Evolutionary conservation across 768 basidiomycete genomes (phyloP), one percentile per base, ranked within the genome.

Genomic region (Lactarius pseudohatsudake): DNA sequence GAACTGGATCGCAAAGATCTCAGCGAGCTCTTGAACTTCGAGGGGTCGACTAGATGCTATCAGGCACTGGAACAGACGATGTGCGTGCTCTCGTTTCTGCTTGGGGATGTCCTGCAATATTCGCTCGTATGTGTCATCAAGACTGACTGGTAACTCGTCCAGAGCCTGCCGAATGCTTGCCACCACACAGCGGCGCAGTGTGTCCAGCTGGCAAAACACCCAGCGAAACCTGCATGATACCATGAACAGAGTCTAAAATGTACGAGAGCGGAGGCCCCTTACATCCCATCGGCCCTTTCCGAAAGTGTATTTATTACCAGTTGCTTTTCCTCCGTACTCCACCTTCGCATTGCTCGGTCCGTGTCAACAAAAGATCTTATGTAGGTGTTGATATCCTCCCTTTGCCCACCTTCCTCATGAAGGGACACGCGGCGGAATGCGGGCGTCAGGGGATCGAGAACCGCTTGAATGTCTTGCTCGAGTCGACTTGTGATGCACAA

Each of bases 401-500:
- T 57, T 36, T 64, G 62, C 5, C 62, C 62, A 9, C 3, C 16
- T 47, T 64, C 55, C n/a, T 64, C 62, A 4, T 64, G 55, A 45
- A 64, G 62, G 20, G 41, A 57, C 1, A 64, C 32, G 20, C n/a
- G 43, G n/a, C 11, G 43, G 13, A n/a, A n/a, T 11, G 18, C 13
- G n/a, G 56, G 10, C 16, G 56, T 43, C 16, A 56, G 5, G n/a
- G 28, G 62, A 15, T 43, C 20, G n/a, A 64, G 56, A 16, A 57
- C n/a, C 10, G 15, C 7, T 30, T 13, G 26, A 0, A 62, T 62
- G 20, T 62, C 62, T 30, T 57, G 54, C 18, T 62, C 62, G n/a
- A 56, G 56, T 8, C 62, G 56, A 57, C 62, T 64, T 8, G 62
- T 64, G 18, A 64, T 15, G 22, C 62, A 64, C 0, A 64, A 13